These are phyloP conservation scores for Verbascum thapsus DNA, from an alignment of 257 asterid species.

Conservation along the genomic window DNA sequence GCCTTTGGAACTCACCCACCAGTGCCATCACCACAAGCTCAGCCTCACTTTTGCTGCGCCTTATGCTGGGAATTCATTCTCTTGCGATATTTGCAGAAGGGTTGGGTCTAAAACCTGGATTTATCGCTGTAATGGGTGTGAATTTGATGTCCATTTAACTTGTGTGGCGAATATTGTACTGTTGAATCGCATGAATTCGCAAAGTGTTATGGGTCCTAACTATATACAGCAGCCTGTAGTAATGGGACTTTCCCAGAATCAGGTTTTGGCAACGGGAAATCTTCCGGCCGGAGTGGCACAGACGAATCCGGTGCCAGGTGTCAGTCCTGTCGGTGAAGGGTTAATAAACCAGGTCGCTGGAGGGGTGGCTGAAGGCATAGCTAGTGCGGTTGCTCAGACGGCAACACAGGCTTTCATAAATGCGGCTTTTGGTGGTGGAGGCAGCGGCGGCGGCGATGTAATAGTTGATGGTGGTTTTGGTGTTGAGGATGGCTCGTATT, in stretches of 20 bases:
- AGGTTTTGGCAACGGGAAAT: constrained; percentile 4
- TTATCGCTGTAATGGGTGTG: constrained; percentile 49
- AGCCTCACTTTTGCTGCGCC: constrained; percentile 46
- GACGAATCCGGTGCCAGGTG: constrained; percentile 11
- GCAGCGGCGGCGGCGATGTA: constrained; percentile 26
- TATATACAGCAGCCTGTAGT: constrained; percentile 10
- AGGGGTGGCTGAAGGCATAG: constrained; percentile 28
- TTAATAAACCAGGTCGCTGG: constrained; percentile 31
- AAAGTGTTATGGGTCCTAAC: not conserved
- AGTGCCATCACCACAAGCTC: constrained; percentile 44
- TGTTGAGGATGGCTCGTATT: too few species aligned
- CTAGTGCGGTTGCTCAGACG: constrained; percentile 46
- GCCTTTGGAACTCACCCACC: constrained; percentile 34
- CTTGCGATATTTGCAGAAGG: constrained; percentile 50
- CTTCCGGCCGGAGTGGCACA: constrained; percentile 11
- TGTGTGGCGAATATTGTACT: constrained; percentile 2
- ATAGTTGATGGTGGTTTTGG: too few species aligned
- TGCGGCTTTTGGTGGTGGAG: constrained; percentile 29
- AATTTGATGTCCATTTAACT: too few species aligned
- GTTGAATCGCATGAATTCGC: not conserved
- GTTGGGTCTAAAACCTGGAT: constrained; percentile 44
- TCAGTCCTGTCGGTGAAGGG: constrained; percentile 17
- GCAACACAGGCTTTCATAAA: constrained; percentile 39
- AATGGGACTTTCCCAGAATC: constrained; percentile 25
- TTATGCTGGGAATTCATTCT: constrained; percentile 39